These are phyloP conservation scores for Misopates orontium DNA, from an alignment of 257 asterid species.

Conservation along the genomic window DNA sequence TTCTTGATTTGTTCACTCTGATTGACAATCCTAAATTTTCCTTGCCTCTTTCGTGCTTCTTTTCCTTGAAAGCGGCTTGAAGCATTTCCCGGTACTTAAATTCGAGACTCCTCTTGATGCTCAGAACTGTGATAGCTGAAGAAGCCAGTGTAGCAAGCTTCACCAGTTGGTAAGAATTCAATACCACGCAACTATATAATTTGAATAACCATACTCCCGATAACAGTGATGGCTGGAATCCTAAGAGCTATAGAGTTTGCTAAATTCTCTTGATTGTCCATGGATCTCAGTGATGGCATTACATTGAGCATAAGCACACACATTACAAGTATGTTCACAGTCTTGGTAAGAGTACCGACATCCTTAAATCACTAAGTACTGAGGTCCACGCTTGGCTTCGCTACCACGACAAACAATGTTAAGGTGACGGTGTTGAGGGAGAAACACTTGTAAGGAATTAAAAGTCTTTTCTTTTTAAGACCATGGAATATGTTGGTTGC, in stretches of 20 bases:
- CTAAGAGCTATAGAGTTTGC: slow-evolving; percentile 39
- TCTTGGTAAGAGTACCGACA: no score
- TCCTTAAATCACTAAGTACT: no score
- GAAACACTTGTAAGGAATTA: no score
- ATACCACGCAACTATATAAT: slow-evolving; percentile 31
- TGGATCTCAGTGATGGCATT: slow-evolving; percentile 41
- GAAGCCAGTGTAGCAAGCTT: slow-evolving; percentile 28
- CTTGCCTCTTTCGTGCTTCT: slow-evolving; percentile 25
- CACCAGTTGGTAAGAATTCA: no score
- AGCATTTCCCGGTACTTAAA: slow-evolving; percentile 35
- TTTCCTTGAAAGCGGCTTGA: slow-evolving; percentile 30
- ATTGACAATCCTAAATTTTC: slow-evolving; percentile 20
- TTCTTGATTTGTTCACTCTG: slow-evolving; percentile 33
- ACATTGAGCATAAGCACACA: slow-evolving; percentile 45
- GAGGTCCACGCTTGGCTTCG: no score
- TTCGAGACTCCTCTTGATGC: slow-evolving; percentile 33
- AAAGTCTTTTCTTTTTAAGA: no score
- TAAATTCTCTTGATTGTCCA: slow-evolving; percentile 29
- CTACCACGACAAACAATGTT: no score
- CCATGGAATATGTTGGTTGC: no score
- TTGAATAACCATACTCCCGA: slow-evolving; percentile 36
- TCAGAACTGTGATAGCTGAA: slow-evolving; percentile 34
- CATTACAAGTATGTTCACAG: no score
- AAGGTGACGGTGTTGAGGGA: no score
- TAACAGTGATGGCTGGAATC: slow-evolving; percentile 33